These are phyloP conservation scores for Retiboletus flavoniger DNA, from an alignment of 1,284 basidiomycete genomes.

Conservation along the genomic window DNA sequence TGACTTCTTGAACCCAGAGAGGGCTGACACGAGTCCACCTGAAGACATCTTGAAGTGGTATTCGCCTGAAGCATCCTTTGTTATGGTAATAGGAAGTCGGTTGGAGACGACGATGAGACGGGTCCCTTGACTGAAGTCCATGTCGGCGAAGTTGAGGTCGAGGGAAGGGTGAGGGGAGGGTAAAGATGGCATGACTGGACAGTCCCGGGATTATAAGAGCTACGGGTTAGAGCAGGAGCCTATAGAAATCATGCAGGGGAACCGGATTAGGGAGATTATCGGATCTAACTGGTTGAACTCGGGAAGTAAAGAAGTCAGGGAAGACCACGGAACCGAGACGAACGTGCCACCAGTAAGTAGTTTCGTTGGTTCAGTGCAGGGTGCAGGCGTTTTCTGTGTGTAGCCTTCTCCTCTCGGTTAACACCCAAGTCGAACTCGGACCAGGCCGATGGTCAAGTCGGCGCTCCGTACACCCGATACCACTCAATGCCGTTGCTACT, in stretches of 20 bases:
- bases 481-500: too few relatives aligned
- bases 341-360: neutral
- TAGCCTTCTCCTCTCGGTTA: neutral
- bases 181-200: conserved; percentile 25
- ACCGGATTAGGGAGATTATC: conserved; percentile 37
- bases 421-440: neutral
- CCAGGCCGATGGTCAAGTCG: neutral
- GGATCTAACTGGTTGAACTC: conserved; percentile 23
- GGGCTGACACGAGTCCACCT: conserved; percentile 90
- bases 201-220: conserved; percentile 29
- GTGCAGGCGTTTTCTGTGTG: neutral
- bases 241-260: conserved; percentile 22
- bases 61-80: conserved; percentile 81
- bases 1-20: conserved; percentile 94
- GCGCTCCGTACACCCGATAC: conserved; percentile 10
- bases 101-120: conserved; percentile 96
- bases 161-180: conserved; percentile 31
- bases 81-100: conserved; percentile 90
- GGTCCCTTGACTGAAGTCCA: conserved; percentile 44
- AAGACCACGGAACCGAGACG: conserved; percentile 10
- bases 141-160: conserved; percentile 37
- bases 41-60: conserved; percentile 98
- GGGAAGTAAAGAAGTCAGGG: conserved; percentile 1
- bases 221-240: conserved; percentile 15
- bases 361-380: neutral